A percentile compares a stretch with the other conserved stretches of the same genome.
phyloP scores from a whole-genome alignment of 164 flowering plant genomes.

The Vitis amurensis region DNA sequence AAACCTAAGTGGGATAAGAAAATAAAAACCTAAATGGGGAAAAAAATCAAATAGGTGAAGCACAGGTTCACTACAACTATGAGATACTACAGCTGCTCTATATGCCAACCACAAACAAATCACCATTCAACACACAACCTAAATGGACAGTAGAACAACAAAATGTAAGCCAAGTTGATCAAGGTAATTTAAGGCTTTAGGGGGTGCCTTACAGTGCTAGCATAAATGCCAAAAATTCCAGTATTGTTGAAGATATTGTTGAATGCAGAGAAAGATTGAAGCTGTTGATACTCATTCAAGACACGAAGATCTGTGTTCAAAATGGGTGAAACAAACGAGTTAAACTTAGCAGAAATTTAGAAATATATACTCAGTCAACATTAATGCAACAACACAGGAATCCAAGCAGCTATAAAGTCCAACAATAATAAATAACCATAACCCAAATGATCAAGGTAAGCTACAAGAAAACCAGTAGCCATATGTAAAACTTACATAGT shows the following conservation, averaged over 20 bases:
- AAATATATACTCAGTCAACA: not conserved
- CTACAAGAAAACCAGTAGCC: not conserved
- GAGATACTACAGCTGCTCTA: too few relatives aligned
- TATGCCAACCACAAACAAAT: too few relatives aligned
- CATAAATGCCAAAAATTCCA: conserved; percentile 88
- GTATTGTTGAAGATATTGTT: conserved; percentile 74
- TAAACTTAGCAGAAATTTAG: not conserved
- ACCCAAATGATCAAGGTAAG: not conserved
- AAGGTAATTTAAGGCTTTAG: not conserved
- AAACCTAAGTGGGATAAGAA: too few relatives aligned
- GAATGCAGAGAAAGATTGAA: conserved; percentile 84
- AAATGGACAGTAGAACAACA: not conserved
- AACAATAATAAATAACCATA: not conserved
- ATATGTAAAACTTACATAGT: conserved; percentile 59
- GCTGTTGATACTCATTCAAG: conserved; percentile 58
- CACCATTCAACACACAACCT: not conserved
- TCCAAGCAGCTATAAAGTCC: not conserved
- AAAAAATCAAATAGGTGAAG: too few relatives aligned
- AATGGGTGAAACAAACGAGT: not conserved
- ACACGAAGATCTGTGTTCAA: conserved; percentile 62
- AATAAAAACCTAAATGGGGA: too few relatives aligned
- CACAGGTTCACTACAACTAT: too few relatives aligned
- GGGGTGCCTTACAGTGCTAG: conserved; percentile 62
- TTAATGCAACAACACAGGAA: not conserved
- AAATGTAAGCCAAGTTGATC: not conserved